phyloP scores from a whole-genome alignment of 2,329 filamentous ascomycete species.

The Cadophora sp. region DNA sequence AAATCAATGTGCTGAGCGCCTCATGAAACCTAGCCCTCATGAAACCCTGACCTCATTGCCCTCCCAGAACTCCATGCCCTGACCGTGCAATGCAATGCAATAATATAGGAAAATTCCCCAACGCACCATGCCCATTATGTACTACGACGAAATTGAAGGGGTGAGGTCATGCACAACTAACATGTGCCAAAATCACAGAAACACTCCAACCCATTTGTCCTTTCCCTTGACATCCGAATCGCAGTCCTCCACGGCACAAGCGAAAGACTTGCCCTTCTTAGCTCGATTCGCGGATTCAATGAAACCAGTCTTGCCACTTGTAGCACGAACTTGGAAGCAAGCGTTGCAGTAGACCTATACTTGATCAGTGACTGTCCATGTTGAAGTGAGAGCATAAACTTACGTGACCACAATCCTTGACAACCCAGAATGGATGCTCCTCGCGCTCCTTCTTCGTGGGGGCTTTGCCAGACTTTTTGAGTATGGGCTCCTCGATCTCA shows the following conservation, averaged over 20 bases:
- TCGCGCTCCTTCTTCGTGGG: slow-evolving; percentile 56
- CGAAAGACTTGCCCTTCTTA: slow-evolving; percentile 46
- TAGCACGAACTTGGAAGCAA: slow-evolving; percentile 62
- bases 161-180: slow-evolving; percentile 6
- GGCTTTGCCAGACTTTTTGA: slow-evolving; percentile 54
- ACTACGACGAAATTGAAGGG: slow-evolving; percentile 17
- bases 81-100: slow-evolving; percentile 34
- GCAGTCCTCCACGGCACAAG: slow-evolving; percentile 65
- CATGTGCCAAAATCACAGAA: slow-evolving; percentile 43
- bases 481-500: slow-evolving; percentile 43
- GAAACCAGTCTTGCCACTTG: slow-evolving; percentile 47
- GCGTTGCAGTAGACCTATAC: slow-evolving; percentile 66
- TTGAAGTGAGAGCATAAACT: slow-evolving; percentile 43
- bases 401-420: slow-evolving; percentile 93
- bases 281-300: slow-evolving; percentile 43
- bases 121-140: slow-evolving; percentile 29
- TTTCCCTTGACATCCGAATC: slow-evolving; percentile 60
- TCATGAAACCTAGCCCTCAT: not conserved
- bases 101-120: slow-evolving; percentile 13
- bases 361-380: slow-evolving; percentile 35
- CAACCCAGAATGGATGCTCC: slow-evolving; percentile 90
- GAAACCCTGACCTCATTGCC: not conserved
- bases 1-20: not conserved
- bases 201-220: slow-evolving; percentile 67
- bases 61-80: slow-evolving; percentile 33